Base-by-base conservation (phyloP, 1,284 basidiomycete genomes). In the Pascua guehoae region DNA sequence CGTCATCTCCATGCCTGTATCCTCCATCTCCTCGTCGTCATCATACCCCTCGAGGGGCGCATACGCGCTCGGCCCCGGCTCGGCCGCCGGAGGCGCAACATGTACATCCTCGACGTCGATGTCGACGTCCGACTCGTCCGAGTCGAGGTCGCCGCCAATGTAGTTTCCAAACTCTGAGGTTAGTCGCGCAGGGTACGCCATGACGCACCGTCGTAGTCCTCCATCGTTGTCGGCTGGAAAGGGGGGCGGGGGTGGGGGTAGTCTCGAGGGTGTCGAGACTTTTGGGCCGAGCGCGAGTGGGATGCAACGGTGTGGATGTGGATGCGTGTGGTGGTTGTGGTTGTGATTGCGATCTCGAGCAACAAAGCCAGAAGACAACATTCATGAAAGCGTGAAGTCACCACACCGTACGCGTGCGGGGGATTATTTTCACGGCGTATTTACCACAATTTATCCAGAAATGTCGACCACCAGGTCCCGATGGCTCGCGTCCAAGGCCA, bases 111-210 rank as follows among this genome's bases (percentile, higher is more conserved):
- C 45, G 11, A 59, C 58, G 40, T 54, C 63, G 47, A 71, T 62
- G 37, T 72, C 71, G 24, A 71, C 56, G 51, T 73, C 74, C 43
- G 69, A 75, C n/a, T 79, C 90, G 44, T 89, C 88, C 40, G 91
- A 93, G 67, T 90, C 91, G 53, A 94, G 81, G 80, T 93, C 91
- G 42, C 86, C 91, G 62, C 92, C 92, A 71, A 95, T 92, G 78
- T 94, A 95, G 82, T 95, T 95, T 66, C 92, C 92, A 71, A 96
- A 95, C 80, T 80, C 74, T 73, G 57, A 17, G 12, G 49, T 54
- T 38, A 56, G 54, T 44, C 16, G 7, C 5, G 10, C 1, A 5
- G 2, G 18, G 9, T 14, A 41, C 40, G n/a, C 37, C 37, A 12
- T 16, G 24, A 42, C 41, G 14, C 37, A 76, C 75, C 75, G 64